phyloP scores from a whole-genome alignment of 2,329 filamentous ascomycete genomes.

The Ophiosphaerella korrae region DNA sequence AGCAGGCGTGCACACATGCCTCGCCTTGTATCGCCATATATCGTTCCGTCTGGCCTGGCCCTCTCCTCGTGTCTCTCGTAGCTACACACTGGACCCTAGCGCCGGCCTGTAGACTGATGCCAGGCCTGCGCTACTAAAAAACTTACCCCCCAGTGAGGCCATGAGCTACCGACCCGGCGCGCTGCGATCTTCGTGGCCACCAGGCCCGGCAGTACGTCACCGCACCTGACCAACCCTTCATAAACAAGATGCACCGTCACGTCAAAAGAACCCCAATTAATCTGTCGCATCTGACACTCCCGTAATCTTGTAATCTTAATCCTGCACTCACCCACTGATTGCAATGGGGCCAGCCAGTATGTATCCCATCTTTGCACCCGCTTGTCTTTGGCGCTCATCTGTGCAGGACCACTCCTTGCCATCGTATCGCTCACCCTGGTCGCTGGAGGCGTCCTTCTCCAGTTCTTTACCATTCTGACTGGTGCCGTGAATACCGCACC shows the following conservation, averaged over 20 bases:
- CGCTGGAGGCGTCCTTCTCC: constrained; percentile 65
- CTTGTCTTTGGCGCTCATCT: background rate
- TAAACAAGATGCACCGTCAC: constrained; percentile 20
- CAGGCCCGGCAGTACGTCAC: constrained; percentile 17
- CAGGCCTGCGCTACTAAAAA: too few species aligned
- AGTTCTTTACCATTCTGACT: constrained; percentile 69
- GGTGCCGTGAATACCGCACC: constrained; percentile 62
- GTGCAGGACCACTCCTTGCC: constrained; percentile 60
- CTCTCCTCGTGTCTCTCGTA: too few species aligned
- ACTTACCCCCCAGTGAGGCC: too few species aligned
- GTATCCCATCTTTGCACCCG: background rate
- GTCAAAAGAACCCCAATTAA: background rate
- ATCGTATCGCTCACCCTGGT: constrained; percentile 65
- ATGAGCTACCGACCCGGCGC: background rate
- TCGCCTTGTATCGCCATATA: too few species aligned
- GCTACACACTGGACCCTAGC: too few species aligned
- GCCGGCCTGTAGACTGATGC: too few species aligned
- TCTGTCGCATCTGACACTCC: background rate
- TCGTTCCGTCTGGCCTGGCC: too few species aligned
- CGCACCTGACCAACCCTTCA: constrained; percentile 11
- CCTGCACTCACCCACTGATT: too few species aligned
- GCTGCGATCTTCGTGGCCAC: constrained; percentile 1
- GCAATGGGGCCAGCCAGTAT: constrained; percentile 23
- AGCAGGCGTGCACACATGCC: too few species aligned
- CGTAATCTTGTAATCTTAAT: constrained; percentile 13